These are phyloP conservation scores for Canna indica DNA, from an alignment of 176 grass and related monocot species.

Conservation along the genomic window DNA sequence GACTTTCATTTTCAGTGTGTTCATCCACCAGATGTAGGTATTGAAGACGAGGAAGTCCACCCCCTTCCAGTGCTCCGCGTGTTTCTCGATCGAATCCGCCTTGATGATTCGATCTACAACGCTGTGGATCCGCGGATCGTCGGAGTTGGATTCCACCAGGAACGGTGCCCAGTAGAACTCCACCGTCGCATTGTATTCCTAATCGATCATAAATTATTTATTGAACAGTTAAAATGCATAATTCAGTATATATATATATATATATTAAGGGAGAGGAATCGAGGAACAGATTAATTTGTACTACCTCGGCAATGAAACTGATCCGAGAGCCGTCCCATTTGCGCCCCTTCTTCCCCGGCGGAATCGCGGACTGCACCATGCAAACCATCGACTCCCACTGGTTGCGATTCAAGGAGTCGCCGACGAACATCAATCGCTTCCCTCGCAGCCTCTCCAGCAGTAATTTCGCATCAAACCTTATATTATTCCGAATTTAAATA, in stretches of 20 bases:
- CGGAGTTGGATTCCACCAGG: slow-evolving; percentile 74
- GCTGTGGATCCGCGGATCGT: slow-evolving; percentile 65
- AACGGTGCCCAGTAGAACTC: slow-evolving; percentile 96
- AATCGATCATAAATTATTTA: not conserved
- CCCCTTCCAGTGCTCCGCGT: slow-evolving; percentile 8
- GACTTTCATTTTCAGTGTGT: slow-evolving; percentile 1
- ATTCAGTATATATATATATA: not conserved
- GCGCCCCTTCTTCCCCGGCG: not conserved
- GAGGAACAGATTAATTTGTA: no score
- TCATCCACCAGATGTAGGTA: slow-evolving; percentile 21
- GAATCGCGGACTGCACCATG: slow-evolving; percentile 12
- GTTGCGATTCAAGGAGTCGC: slow-evolving; percentile 16
- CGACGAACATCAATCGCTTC: slow-evolving; percentile 15
- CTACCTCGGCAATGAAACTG: slow-evolving; percentile 1
- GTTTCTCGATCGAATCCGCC: slow-evolving; percentile 9
- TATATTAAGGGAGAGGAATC: no score
- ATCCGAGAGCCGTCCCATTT: not conserved
- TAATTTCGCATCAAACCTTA: slow-evolving; percentile 13
- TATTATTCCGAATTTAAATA: no score
- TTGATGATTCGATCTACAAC: slow-evolving; percentile 10
- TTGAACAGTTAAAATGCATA: not conserved
- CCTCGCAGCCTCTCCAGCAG: slow-evolving; percentile 11
- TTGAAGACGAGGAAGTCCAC: slow-evolving; percentile 18
- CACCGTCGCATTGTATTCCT: slow-evolving; percentile 69
- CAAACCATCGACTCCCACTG: slow-evolving; percentile 20